Evolutionary conservation across 495 filamentous ascomycete genomes (phyloP).

Genomic region (Neurospora africana): DNA sequence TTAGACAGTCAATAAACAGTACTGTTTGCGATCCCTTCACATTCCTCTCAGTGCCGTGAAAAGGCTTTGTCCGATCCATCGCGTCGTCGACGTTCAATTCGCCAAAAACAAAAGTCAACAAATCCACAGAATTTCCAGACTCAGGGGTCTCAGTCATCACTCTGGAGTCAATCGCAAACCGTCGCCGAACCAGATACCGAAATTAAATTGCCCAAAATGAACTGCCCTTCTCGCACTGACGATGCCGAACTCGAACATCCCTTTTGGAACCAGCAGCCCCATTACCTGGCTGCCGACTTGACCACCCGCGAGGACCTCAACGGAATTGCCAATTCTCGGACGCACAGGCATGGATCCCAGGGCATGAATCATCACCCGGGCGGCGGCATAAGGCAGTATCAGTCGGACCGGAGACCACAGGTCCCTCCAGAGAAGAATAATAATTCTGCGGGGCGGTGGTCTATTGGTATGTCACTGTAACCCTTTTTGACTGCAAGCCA

Average conservation of each 20-base stretch:
- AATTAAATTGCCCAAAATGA: constrained; percentile 34
- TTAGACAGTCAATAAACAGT: background rate
- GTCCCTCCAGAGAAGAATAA: background rate
- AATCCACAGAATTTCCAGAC: background rate
- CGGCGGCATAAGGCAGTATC: background rate
- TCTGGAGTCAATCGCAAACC: background rate
- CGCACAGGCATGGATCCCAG: constrained; percentile 2
- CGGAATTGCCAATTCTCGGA: constrained; percentile 34
- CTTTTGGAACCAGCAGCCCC: constrained; percentile 51
- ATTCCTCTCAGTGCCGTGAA: background rate
- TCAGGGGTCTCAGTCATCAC: background rate
- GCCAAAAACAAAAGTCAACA: background rate
- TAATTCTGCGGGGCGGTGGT: background rate
- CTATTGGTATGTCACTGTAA: background rate
- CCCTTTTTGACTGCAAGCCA: background rate
- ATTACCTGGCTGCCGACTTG: constrained; percentile 42
- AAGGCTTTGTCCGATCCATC: background rate
- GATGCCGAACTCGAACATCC: constrained; percentile 40
- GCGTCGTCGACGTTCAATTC: background rate
- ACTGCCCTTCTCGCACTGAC: constrained; percentile 54
- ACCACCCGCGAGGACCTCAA: constrained; percentile 58
- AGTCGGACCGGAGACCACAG: background rate
- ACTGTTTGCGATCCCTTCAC: background rate
- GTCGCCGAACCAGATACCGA: background rate
- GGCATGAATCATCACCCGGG: background rate